These are phyloP conservation scores for Polyplosphaeria fusca DNA, from an alignment of 495 filamentous ascomycete genomes.

Conservation along the genomic window DNA sequence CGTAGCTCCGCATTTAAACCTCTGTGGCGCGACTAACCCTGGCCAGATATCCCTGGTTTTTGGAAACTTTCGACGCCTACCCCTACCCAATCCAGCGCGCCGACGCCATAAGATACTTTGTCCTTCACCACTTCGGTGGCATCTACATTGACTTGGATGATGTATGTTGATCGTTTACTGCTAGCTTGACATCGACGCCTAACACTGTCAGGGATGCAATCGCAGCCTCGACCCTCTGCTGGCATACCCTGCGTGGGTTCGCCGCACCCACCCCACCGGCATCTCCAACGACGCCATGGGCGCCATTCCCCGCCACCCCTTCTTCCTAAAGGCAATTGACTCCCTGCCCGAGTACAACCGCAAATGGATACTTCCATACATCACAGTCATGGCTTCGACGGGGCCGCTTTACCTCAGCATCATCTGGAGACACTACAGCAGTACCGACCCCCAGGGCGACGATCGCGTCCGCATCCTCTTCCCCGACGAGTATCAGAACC, in stretches of 20 bases:
- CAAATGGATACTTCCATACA: conserved; percentile 77
- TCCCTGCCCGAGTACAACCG: conserved; percentile 66
- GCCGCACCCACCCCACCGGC: conserved; percentile 75
- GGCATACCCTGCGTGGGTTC: conserved; percentile 77
- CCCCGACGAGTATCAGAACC: conserved; percentile 66
- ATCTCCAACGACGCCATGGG: conserved; percentile 91
- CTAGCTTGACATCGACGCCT: not conserved
- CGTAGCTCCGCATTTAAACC: no score
- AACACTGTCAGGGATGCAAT: conserved; percentile 64
- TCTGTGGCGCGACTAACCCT: conserved; percentile 10
- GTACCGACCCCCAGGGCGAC: conserved; percentile 15
- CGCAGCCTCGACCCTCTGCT: conserved; percentile 76
- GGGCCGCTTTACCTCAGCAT: conserved; percentile 82
- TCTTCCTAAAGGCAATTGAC: conserved; percentile 73
- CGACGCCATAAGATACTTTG: conserved; percentile 83
- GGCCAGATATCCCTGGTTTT: conserved; percentile 79
- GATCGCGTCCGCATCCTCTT: conserved; percentile 51
- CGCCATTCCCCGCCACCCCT: conserved; percentile 73
- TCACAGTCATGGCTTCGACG: conserved; percentile 84
- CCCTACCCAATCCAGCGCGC: conserved; percentile 79
- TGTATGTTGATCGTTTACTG: conserved; percentile 50
- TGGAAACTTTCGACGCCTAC: conserved; percentile 78
- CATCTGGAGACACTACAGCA: conserved; percentile 58
- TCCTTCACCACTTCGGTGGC: conserved; percentile 78
- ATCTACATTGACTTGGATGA: conserved; percentile 90